phyloP scores from a whole-genome alignment of 352 stramenopile species.

The Pythium volutum region DNA sequence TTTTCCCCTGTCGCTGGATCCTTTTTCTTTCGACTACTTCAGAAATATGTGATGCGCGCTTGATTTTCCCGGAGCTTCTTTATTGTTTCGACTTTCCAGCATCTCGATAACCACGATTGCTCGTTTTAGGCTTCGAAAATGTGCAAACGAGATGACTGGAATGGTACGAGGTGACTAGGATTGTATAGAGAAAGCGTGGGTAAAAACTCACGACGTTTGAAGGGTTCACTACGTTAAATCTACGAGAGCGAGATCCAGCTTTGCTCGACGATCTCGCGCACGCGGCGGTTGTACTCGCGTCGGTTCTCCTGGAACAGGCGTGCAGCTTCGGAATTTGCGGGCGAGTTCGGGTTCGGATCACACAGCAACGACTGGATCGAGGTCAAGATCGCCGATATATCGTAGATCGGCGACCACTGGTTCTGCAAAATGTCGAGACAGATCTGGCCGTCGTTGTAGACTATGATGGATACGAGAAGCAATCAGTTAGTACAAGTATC shows the following conservation, averaged over 20 bases:
- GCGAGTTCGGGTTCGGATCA: constrained; percentile 98
- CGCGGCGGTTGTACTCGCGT: constrained; percentile 98
- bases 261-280: constrained; percentile 99
- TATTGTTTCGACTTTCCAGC: too few species aligned
- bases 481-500: not conserved
- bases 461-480: constrained; percentile 29
- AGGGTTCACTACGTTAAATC: not conserved
- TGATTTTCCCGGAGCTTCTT: too few species aligned
- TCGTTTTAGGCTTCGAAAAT: too few species aligned
- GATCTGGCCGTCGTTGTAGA: constrained; percentile 91
- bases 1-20: too few species aligned
- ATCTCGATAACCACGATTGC: too few species aligned
- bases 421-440: constrained; percentile 99
- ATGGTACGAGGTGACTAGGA: too few species aligned
- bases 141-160: too few species aligned
- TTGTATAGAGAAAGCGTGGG: not conserved
- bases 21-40: too few species aligned
- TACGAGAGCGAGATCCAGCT: constrained; percentile 92
- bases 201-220: not conserved
- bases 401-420: constrained; percentile 99
- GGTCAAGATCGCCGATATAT: constrained; percentile 99
- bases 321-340: constrained; percentile 98
- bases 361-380: constrained; percentile 99
- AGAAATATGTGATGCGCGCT: too few species aligned
- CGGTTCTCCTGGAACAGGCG: constrained; percentile 98